Evolutionary conservation across 2,329 filamentous ascomycete species (phyloP).

Genomic region (Calonectria multiphialidica): DNA sequence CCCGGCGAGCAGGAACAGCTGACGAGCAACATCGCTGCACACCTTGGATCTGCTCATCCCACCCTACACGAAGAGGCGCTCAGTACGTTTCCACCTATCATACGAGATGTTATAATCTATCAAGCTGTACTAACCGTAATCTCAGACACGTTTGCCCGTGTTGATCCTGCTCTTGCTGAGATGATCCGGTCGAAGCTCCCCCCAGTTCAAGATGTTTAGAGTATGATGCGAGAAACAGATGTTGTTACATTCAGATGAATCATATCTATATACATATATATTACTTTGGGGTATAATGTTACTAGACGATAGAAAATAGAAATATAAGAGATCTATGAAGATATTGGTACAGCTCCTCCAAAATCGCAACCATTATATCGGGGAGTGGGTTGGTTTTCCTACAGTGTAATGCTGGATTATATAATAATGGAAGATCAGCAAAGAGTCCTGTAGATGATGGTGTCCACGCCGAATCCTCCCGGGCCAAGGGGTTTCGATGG

Average conservation of each 20-base stretch:
- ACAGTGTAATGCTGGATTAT: too few relatives aligned
- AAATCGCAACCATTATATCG: not conserved
- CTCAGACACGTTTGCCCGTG: not conserved
- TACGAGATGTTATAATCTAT: not conserved
- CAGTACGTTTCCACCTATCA: not conserved
- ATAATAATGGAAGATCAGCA: too few relatives aligned
- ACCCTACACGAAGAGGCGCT: not conserved
- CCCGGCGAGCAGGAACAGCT: slow-evolving; percentile 9
- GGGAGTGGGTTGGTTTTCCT: not conserved
- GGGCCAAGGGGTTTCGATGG: too few relatives aligned
- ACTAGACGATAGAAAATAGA: not conserved
- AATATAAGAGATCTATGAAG: not conserved
- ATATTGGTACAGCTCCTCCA: not conserved
- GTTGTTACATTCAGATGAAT: not conserved
- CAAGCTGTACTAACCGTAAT: not conserved
- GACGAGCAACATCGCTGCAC: not conserved
- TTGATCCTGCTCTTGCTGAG: not conserved
- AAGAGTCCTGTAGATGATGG: too few relatives aligned
- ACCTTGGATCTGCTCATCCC: slow-evolving; percentile 2
- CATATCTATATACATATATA: not conserved
- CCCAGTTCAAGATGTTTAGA: not conserved
- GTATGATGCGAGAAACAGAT: too few relatives aligned
- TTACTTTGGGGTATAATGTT: not conserved
- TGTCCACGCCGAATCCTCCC: too few relatives aligned
- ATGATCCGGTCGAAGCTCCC: not conserved